Conservation (phyloP, 768 basidiomycete genomes). For the Psilocybe tampanensis region DNA sequence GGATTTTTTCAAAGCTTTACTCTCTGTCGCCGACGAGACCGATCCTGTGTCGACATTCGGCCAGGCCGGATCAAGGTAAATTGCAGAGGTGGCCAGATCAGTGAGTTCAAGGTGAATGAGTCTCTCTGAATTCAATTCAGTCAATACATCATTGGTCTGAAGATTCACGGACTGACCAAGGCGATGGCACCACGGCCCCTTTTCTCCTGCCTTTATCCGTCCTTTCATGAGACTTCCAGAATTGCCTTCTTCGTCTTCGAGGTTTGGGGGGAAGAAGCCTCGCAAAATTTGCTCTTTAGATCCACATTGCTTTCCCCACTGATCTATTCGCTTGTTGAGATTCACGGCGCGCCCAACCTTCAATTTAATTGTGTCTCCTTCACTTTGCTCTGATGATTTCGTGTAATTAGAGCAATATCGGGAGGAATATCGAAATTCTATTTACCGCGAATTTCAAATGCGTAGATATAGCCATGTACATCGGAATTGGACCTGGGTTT, state of each 20-base stretch:
- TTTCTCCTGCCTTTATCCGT: constrained; percentile 59
- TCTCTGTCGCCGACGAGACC: constrained; percentile 20
- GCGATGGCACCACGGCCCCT: constrained; percentile 70
- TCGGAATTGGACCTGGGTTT: constrained; percentile 56
- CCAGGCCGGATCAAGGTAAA: constrained; percentile 62
- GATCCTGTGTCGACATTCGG: constrained; percentile 28
- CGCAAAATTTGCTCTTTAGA: constrained; percentile 75
- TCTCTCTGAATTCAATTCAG: constrained; percentile 45
- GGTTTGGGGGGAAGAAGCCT: constrained; percentile 71
- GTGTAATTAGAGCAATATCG: neutral
- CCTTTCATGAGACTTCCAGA: constrained; percentile 63
- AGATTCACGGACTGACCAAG: constrained; percentile 39
- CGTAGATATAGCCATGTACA: constrained; percentile 77
- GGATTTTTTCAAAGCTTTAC: constrained; percentile 18
- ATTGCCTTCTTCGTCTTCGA: constrained; percentile 37
- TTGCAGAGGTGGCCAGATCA: constrained; percentile 59
- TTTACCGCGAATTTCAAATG: constrained; percentile 76
- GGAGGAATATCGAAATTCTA: neutral
- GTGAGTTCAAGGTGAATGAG: constrained; percentile 81
- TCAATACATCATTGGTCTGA: neutral
- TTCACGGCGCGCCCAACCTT: constrained; percentile 84
- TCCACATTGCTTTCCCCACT: constrained; percentile 83
- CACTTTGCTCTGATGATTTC: constrained; percentile 13
- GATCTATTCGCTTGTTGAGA: constrained; percentile 68
- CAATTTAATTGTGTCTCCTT: constrained; percentile 52